A percentile compares a stretch with the other conserved stretches of the same genome.
Evolutionary conservation across 495 filamentous ascomycete species (phyloP).

Genomic region (Podospora comata): DNA sequence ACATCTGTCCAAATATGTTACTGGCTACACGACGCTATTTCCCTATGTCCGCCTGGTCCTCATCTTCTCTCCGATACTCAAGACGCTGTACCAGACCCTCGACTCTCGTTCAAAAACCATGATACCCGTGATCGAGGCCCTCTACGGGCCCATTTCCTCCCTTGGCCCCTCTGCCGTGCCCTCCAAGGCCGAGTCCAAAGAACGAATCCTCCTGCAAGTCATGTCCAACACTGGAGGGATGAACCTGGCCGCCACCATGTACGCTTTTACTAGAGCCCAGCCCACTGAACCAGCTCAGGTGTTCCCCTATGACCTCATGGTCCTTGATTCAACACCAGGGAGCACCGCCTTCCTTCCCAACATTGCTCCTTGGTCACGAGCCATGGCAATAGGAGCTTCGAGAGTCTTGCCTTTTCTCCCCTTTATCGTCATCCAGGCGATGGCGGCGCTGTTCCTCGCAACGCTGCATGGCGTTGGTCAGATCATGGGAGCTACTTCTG

Average conservation of each 20-base stretch:
- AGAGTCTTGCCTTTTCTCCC: constrained; percentile 41
- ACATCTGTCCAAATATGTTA: constrained; percentile 53
- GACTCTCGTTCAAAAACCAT: constrained; percentile 44
- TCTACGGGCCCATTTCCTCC: constrained; percentile 30
- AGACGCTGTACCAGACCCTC: constrained; percentile 42
- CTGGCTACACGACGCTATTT: constrained; percentile 51
- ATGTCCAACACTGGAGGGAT: constrained; percentile 55
- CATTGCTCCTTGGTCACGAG: constrained; percentile 48
- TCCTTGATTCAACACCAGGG: constrained; percentile 53
- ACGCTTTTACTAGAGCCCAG: constrained; percentile 40
- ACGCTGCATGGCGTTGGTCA: constrained; percentile 31
- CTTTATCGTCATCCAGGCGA: constrained; percentile 39
- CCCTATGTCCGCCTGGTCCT: constrained; percentile 46
- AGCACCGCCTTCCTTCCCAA: constrained; percentile 47
- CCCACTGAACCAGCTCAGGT: constrained; percentile 21
- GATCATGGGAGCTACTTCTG: constrained; percentile 33
- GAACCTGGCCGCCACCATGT: constrained; percentile 47
- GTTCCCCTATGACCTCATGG: constrained; percentile 46
- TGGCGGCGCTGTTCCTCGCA: constrained; percentile 40
- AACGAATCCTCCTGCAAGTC: constrained; percentile 42
- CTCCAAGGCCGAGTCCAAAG: neutral
- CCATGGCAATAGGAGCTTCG: constrained; percentile 49
- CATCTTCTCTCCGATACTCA: constrained; percentile 48
- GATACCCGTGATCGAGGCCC: constrained; percentile 48
- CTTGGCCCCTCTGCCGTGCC: neutral